phyloP scores from a whole-genome alignment of 2,329 filamentous ascomycete species.

The Xylaria sp. region DNA sequence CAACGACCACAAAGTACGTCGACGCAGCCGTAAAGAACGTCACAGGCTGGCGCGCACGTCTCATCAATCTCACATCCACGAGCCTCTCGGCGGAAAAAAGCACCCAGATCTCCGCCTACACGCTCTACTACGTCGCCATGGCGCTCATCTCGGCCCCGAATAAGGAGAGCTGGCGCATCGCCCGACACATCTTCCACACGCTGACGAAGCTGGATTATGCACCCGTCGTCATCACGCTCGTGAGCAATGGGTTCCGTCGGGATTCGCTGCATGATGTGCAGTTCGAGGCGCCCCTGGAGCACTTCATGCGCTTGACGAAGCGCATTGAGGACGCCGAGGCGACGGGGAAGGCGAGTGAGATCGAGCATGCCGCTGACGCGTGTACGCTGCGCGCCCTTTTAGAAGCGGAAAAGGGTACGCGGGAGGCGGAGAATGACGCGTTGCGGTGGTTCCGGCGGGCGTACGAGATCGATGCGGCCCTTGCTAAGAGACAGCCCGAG shows the following conservation, averaged over 20 bases:
- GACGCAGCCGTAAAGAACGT: conserved; percentile 22
- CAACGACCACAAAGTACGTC: conserved; percentile 25
- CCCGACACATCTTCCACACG: conserved; percentile 34
- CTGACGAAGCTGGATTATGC: conserved; percentile 32
- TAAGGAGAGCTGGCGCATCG: conserved; percentile 20
- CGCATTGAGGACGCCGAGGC: conserved; percentile 21
- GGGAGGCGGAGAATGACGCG: conserved; percentile 23
- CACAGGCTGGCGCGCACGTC: conserved; percentile 24
- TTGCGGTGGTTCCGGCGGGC: conserved; percentile 31
- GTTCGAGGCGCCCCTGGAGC: conserved; percentile 19
- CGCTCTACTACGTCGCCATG: conserved; percentile 33
- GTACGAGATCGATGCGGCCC: conserved; percentile 4
- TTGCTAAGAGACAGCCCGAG: too few species aligned
- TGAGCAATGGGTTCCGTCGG: conserved; percentile 20
- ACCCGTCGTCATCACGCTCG: conserved; percentile 35
- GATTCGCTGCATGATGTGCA: conserved; percentile 10
- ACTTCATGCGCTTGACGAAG: conserved; percentile 18
- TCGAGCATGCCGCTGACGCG: conserved; percentile 29
- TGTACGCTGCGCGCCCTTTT: conserved; percentile 35
- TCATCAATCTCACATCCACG: conserved; percentile 15
- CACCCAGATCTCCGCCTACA: conserved; percentile 9
- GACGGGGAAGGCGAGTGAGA: background rate
- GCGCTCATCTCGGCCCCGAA: conserved; percentile 19
- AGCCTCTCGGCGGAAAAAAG: background rate
- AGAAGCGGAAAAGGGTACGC: conserved; percentile 17